Evolutionary conservation across 176 grass and related monocot species (phyloP).

Genomic region (Paspalum vaginatum): DNA sequence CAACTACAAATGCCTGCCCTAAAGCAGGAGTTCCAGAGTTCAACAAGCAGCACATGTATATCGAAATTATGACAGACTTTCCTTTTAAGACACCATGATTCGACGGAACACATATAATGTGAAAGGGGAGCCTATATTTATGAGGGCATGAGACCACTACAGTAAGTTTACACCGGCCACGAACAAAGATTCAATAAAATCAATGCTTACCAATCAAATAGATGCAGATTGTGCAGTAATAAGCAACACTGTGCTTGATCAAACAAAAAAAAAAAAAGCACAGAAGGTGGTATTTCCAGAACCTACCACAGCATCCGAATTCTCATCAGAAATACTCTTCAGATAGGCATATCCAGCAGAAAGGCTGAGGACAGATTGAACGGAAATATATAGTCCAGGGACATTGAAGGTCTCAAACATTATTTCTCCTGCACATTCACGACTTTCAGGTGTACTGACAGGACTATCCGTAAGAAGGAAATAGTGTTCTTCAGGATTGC

Average conservation of each 20-base stretch:
- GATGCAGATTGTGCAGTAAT: conserved; percentile 1
- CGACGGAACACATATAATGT: neutral
- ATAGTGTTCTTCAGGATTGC: conserved; percentile 95
- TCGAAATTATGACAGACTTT: neutral
- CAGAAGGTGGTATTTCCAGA: conserved; percentile 13
- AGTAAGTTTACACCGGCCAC: neutral
- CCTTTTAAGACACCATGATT: neutral
- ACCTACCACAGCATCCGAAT: conserved; percentile 62
- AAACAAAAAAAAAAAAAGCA: conserved; percentile 36
- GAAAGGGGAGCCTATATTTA: neutral
- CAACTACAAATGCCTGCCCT: neutral
- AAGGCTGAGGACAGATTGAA: conserved; percentile 92
- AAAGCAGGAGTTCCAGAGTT: conserved; percentile 15
- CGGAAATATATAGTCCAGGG: conserved; percentile 89
- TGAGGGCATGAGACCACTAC: conserved; percentile 5
- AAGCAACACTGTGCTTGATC: conserved; percentile 21
- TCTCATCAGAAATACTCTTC: conserved; percentile 55
- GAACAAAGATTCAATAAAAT: neutral
- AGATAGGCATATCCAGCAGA: conserved; percentile 78
- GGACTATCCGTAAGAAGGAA: conserved; percentile 95
- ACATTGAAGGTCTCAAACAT: conserved; percentile 99
- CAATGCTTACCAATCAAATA: neutral
- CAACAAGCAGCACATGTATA: conserved; percentile 14
- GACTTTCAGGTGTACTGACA: conserved; percentile 82
- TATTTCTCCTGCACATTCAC: conserved; percentile 94